These are phyloP conservation scores for Chimonanthus salicifolius DNA, from an alignment of 164 flowering plant genomes.

Conservation along the genomic window DNA sequence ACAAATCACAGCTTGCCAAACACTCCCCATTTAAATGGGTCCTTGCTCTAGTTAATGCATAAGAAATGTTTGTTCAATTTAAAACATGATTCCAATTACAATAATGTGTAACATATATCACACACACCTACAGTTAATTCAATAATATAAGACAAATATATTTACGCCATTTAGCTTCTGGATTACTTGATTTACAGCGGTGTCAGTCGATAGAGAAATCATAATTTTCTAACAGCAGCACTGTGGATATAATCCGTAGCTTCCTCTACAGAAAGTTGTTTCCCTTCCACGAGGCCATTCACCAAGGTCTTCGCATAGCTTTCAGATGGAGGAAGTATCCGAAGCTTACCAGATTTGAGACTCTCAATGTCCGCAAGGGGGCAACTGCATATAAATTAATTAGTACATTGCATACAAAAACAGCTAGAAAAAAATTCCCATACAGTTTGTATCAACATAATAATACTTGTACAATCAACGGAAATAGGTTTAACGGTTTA, in stretches of 20 bases:
- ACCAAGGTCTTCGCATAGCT: slow-evolving; percentile 49
- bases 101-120: no score
- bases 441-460: background rate
- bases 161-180: background rate
- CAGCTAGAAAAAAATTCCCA: background rate
- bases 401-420: background rate
- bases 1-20: no score
- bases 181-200: background rate
- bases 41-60: no score
- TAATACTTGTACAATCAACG: background rate
- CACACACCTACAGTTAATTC: background rate
- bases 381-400: slow-evolving; percentile 51
- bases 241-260: slow-evolving; percentile 58
- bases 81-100: no score
- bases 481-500: background rate
- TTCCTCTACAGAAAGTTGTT: slow-evolving; percentile 58
- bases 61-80: no score
- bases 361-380: slow-evolving; percentile 31
- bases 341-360: slow-evolving; percentile 54
- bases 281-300: slow-evolving; percentile 70
- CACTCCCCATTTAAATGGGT: no score
- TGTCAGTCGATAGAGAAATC: slow-evolving; percentile 6
- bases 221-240: slow-evolving; percentile 48
- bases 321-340: slow-evolving; percentile 44
- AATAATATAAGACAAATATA: no score